Evolutionary conservation across 2,329 filamentous ascomycete species (phyloP).

Genomic region (Podosphaera fusca): DNA sequence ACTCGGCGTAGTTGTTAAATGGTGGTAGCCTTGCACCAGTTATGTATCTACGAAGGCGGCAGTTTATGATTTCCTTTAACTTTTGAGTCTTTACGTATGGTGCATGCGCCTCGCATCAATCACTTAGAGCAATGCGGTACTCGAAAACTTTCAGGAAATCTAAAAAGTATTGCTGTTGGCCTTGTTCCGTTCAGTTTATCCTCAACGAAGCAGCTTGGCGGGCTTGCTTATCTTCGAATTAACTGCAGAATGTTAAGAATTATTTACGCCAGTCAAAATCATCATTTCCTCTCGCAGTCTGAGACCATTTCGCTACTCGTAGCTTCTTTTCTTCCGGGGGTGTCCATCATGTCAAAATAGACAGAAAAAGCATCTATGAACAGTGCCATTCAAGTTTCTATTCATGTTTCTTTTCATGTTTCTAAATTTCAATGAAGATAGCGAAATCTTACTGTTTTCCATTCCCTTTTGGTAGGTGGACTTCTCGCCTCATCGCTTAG

Average conservation of each 20-base stretch:
- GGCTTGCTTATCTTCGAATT: not conserved
- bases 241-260: not conserved
- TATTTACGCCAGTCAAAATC: not conserved
- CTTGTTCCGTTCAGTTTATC: not conserved
- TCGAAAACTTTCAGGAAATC: not conserved
- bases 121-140: too few relatives aligned
- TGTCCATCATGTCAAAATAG: not conserved
- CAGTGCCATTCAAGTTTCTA: not conserved
- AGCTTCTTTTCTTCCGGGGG: not conserved
- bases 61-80: too few relatives aligned
- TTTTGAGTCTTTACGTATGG: not conserved
- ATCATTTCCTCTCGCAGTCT: not conserved
- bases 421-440: not conserved
- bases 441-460: not conserved
- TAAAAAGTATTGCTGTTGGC: not conserved
- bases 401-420: not conserved
- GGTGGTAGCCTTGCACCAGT: too few relatives aligned
- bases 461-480: not conserved
- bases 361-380: not conserved
- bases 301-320: not conserved
- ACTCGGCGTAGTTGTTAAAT: too few relatives aligned
- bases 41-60: too few relatives aligned
- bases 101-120: not conserved
- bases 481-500: not conserved
- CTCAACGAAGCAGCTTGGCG: not conserved